These are phyloP conservation scores for Tuber microsphaerosporum DNA, from an alignment of 495 filamentous ascomycete species.

Conservation along the genomic window DNA sequence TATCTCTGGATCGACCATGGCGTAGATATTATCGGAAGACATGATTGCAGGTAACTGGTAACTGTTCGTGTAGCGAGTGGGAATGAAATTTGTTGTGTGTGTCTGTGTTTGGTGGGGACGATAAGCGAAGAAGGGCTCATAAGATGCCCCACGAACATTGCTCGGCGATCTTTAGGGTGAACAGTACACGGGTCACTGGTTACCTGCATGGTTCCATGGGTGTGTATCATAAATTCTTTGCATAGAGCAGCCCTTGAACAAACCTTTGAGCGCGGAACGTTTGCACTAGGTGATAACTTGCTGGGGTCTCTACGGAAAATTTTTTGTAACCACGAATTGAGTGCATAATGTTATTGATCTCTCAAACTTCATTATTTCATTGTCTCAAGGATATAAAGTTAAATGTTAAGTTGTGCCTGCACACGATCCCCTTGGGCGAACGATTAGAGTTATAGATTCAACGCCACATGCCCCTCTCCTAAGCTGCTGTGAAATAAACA, in stretches of 20 bases:
- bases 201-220: not conserved
- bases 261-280: not conserved
- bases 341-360: not conserved
- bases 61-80: not conserved
- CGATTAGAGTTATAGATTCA: not conserved
- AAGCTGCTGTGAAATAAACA: not conserved
- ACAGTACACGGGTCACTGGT: not conserved
- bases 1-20: conserved; percentile 70
- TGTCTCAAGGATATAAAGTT: not conserved
- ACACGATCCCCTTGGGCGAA: not conserved
- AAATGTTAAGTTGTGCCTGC: not conserved
- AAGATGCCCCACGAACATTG: not conserved
- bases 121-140: not conserved
- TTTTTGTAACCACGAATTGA: not conserved
- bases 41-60: not conserved
- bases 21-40: conserved; percentile 8
- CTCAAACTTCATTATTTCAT: not conserved
- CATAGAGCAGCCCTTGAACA: not conserved
- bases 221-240: not conserved
- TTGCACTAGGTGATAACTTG: not conserved
- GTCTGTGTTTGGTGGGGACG: conserved; percentile 5
- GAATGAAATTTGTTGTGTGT: conserved; percentile 5
- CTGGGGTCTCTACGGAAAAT: not conserved
- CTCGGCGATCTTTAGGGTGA: conserved; percentile 3
- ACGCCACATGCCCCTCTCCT: not conserved